A percentile compares a stretch with the other conserved stretches of the same genome.
These are phyloP conservation scores for Phytophthora pini DNA, from an alignment of 352 stramenopile species.

Conservation along the genomic window DNA sequence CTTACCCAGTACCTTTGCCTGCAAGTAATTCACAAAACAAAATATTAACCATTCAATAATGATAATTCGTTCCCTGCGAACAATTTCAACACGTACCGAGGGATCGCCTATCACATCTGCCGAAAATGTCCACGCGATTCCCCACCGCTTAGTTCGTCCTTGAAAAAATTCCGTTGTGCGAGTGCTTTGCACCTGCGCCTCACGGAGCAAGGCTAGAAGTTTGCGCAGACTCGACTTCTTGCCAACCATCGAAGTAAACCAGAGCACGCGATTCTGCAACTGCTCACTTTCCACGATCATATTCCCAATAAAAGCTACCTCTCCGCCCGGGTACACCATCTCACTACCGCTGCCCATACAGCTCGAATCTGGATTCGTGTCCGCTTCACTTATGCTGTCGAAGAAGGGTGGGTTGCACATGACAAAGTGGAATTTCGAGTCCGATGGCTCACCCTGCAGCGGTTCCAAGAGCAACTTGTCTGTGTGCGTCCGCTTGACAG, in stretches of 20 bases:
- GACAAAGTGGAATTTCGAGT: conserved; percentile 85
- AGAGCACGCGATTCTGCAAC: conserved; percentile 79
- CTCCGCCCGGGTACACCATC: conserved; percentile 91
- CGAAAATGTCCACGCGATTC: conserved; percentile 93
- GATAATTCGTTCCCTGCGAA: background rate
- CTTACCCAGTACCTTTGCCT: conserved; percentile 85
- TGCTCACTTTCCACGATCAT: conserved; percentile 94
- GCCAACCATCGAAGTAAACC: conserved; percentile 96
- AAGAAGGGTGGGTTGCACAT: conserved; percentile 99
- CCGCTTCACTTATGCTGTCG: conserved; percentile 74
- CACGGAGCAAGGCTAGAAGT: conserved; percentile 86
- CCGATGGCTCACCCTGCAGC: conserved; percentile 31
- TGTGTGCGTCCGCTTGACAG: conserved; percentile 53
- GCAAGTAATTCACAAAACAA: conserved; percentile 6
- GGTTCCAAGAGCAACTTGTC: conserved; percentile 58
- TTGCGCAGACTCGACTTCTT: conserved; percentile 93
- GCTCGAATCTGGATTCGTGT: conserved; percentile 74
- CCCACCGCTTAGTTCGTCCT: conserved; percentile 93
- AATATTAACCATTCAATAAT: background rate
- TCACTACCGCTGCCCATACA: conserved; percentile 82
- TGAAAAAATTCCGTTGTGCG: conserved; percentile 95
- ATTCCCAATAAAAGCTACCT: conserved; percentile 93
- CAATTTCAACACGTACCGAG: conserved; percentile 39
- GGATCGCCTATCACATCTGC: conserved; percentile 31
- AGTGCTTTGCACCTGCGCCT: conserved; percentile 70